phyloP scores from a whole-genome alignment of 2,329 filamentous ascomycete genomes.

The Fusarium mangiferae region DNA sequence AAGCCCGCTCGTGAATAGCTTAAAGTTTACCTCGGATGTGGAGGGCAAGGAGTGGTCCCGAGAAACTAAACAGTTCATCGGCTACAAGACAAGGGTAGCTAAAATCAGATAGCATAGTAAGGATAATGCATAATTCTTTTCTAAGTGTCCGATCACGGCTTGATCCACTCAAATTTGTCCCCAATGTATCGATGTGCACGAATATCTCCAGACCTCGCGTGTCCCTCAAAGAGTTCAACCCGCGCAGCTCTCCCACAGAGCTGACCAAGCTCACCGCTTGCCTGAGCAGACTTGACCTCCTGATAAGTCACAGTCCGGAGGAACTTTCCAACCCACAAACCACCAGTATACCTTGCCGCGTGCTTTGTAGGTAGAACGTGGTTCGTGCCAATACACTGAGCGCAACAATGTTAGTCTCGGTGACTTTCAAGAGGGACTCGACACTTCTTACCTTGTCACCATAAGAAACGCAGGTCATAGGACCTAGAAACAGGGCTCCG shows the following conservation, averaged over 20 bases:
- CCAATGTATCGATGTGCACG: not conserved
- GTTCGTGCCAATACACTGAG: not conserved
- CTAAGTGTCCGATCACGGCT: not conserved
- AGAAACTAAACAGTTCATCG: not conserved
- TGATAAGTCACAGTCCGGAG: not conserved
- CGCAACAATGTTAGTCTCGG: not conserved
- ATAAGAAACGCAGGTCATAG: not conserved
- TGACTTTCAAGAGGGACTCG: accelerated
- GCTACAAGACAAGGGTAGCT: not conserved
- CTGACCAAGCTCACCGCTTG: not conserved
- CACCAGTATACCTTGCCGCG: not conserved
- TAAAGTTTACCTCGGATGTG: not conserved
- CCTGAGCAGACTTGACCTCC: not conserved
- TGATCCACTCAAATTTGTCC: not conserved
- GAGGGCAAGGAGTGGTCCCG: not conserved
- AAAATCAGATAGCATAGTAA: too few species aligned
- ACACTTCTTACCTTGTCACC: not conserved
- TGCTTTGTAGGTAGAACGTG: not conserved
- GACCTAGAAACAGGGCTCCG: not conserved
- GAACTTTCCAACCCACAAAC: not conserved
- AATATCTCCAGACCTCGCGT: not conserved
- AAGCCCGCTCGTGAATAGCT: too few species aligned
- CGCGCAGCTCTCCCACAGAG: not conserved
- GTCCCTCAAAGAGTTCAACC: not conserved
- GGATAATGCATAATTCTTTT: accelerated